A percentile compares a stretch with the other conserved stretches of the same genome.
These are phyloP conservation scores for Plasmodium yoelii DNA, from an alignment of 169 alveolate species.

Conservation along the genomic window DNA sequence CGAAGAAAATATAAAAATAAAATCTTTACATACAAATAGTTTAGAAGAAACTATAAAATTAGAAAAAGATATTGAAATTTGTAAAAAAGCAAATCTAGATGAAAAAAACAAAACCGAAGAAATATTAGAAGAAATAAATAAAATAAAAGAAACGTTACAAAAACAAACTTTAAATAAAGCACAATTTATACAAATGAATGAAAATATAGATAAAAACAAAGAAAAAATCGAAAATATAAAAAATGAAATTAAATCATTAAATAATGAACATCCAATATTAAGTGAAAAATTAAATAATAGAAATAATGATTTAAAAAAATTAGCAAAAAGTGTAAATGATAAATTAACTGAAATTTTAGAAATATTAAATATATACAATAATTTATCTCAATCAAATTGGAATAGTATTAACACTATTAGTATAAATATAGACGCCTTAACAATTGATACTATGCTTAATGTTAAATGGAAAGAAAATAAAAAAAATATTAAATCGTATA, in stretches of 20 bases:
- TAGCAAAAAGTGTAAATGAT: constrained; percentile 72
- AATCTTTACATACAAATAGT: constrained; percentile 37
- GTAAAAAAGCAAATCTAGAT: constrained; percentile 49
- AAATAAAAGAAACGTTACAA: constrained; percentile 52
- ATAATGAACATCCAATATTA: constrained; percentile 58
- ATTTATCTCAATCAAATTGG: constrained; percentile 52
- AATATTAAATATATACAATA: constrained; percentile 44
- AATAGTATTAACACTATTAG: constrained; percentile 18
- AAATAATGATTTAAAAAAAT: constrained; percentile 53
- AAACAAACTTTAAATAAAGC: constrained; percentile 73
- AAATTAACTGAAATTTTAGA: constrained; percentile 35
- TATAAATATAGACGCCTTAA: constrained; percentile 42
- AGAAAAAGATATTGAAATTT: constrained; percentile 73
- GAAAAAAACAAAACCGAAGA: constrained; percentile 68
- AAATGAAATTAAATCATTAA: constrained; percentile 50
- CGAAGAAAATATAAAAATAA: constrained; percentile 75
- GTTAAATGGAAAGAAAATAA: constrained; percentile 50
- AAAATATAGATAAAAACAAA: constrained; percentile 66
- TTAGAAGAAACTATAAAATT: constrained; percentile 70
- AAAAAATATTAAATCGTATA: constrained; percentile 24
- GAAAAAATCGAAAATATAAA: constrained; percentile 69
- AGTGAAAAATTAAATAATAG: constrained; percentile 63
- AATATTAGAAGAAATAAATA: constrained; percentile 52
- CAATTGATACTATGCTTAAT: constrained; percentile 63
- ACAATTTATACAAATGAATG: constrained; percentile 73